Evolutionary conservation across 257 asterid genomes (phyloP).

Genomic region (Petunia axillaris): DNA sequence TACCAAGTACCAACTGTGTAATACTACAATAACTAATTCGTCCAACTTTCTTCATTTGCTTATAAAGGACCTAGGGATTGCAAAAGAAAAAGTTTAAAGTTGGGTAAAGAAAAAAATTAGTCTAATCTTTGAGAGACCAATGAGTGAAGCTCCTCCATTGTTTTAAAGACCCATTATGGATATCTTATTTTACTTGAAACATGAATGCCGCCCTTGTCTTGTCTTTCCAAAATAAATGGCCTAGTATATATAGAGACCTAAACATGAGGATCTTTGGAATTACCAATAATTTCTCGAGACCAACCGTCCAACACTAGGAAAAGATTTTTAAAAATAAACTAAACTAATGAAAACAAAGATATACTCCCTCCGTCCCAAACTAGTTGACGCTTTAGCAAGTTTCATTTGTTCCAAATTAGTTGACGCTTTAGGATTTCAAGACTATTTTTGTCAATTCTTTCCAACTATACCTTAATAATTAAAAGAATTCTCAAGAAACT

Average conservation of each 20-base stretch:
- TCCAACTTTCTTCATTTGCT: background rate
- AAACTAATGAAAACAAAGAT: no score
- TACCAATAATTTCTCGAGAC: no score
- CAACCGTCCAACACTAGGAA: no score
- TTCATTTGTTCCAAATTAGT: no score
- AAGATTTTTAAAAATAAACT: no score
- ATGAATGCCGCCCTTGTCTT: constrained; percentile 18
- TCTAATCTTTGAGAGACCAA: background rate
- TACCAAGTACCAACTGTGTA: background rate
- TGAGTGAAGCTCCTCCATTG: background rate
- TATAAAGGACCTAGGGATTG: background rate
- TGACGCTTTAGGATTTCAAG: no score
- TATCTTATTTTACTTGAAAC: background rate
- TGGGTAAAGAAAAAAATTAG: background rate
- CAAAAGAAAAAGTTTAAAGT: background rate
- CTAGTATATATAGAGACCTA: background rate
- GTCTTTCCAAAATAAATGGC: background rate
- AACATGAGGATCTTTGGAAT: background rate
- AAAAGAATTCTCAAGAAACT: no score
- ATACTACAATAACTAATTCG: background rate
- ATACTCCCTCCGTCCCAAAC: no score
- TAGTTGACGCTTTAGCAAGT: no score
- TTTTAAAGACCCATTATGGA: background rate
- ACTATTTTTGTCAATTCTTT: no score
- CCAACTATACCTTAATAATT: no score